phyloP scores from a whole-genome alignment of 2,329 filamentous ascomycete species.

The Dactylonectria estremocensis region DNA sequence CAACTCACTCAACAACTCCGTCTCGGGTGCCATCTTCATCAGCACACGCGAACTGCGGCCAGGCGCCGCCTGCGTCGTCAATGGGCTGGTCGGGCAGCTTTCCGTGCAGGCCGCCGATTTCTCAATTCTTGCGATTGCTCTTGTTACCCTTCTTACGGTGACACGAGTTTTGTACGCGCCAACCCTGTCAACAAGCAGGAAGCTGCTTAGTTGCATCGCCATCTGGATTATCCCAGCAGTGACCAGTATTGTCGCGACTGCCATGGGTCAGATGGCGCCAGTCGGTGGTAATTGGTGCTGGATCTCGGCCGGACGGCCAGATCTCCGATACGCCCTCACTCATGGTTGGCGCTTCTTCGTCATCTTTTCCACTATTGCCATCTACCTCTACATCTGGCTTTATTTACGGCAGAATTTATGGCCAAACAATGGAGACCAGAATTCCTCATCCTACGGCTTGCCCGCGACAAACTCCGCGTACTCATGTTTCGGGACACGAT shows the following conservation, averaged over 20 bases:
- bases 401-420: constrained; percentile 36
- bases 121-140: constrained; percentile 44
- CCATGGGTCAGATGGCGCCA: constrained; percentile 40
- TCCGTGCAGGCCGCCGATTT: constrained; percentile 46
- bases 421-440: not conserved
- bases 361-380: constrained; percentile 56
- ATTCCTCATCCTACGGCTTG: constrained; percentile 6
- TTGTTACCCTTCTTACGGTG: constrained; percentile 44
- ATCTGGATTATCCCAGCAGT: constrained; percentile 40
- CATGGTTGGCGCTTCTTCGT: constrained; percentile 63
- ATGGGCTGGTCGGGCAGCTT: constrained; percentile 42
- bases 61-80: constrained; percentile 35
- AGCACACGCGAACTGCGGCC: constrained; percentile 23
- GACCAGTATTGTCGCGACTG: constrained; percentile 39
- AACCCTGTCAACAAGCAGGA: constrained; percentile 30
- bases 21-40: constrained; percentile 42
- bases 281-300: constrained; percentile 66
- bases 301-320: constrained; percentile 56
- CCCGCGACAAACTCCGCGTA: constrained; percentile 18
- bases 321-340: constrained; percentile 60
- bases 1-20: constrained; percentile 44
- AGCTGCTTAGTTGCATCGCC: constrained; percentile 33
- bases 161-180: constrained; percentile 39
- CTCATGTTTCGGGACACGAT: constrained; percentile 25
- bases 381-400: constrained; percentile 59